Percentiles rank a stretch among this genome's conserved stretches.
Conservation (phyloP, 306 rosid species). For the Spatholobus suberectus region DNA sequence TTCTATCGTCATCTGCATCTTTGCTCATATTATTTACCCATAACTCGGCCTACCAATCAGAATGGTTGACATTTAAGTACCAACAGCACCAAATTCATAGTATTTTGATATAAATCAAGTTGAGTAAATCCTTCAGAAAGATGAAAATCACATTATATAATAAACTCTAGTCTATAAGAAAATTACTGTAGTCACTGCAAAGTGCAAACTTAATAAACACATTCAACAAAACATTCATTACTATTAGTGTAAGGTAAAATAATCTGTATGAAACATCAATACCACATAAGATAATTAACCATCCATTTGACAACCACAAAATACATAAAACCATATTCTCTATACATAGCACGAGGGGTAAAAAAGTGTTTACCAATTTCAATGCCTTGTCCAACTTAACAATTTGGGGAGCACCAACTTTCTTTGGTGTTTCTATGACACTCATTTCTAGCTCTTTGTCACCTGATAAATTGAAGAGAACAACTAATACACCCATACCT, state of each 20-base stretch:
- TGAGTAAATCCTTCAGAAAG: constrained; percentile 19
- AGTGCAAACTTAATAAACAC: constrained; percentile 1
- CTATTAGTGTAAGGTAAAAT: background rate
- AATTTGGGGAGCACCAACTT: constrained; percentile 55
- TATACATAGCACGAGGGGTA: background rate
- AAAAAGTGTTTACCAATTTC: constrained; percentile 67
- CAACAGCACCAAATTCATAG: constrained; percentile 12
- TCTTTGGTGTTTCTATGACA: constrained; percentile 48
- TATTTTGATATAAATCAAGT: constrained; percentile 2
- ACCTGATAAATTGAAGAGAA: constrained; percentile 31
- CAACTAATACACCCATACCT: background rate
- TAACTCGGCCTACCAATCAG: constrained; percentile 70
- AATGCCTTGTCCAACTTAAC: constrained; percentile 71
- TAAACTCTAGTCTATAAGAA: background rate
- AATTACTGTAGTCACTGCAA: background rate
- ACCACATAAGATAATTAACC: constrained; percentile 12
- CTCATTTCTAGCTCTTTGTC: constrained; percentile 55
- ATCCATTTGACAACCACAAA: constrained; percentile 14
- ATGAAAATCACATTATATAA: background rate
- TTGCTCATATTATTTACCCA: constrained; percentile 79
- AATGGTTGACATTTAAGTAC: constrained; percentile 7
- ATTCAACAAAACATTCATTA: constrained; percentile 12
- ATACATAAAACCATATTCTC: background rate
- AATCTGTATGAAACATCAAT: constrained; percentile 12
- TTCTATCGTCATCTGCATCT: constrained; percentile 55